Conservation (phyloP, 371 early-diverging fungal species). For the Aphelidium insulamus region DNA sequence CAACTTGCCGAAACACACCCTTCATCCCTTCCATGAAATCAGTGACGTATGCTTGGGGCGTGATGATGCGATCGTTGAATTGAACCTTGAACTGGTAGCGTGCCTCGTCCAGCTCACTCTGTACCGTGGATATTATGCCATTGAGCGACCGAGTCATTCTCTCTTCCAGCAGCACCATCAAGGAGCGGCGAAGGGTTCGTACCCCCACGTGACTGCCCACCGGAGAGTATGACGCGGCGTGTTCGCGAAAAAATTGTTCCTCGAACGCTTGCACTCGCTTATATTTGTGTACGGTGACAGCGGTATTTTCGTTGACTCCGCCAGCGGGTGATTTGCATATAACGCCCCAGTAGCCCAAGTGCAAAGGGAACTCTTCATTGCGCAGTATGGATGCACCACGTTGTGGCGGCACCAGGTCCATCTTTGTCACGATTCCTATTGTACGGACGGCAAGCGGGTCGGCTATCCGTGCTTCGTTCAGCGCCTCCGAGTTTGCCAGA, state of each 20-base stretch:
- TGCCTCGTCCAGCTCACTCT: conserved; percentile 75
- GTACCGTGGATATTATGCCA: conserved; percentile 65
- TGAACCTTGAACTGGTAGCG: conserved; percentile 93
- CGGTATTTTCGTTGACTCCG: too few relatives aligned
- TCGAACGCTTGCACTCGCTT: conserved; percentile 10
- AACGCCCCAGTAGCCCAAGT: conserved; percentile 94
- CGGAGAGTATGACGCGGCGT: conserved; percentile 13
- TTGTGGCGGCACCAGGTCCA: conserved; percentile 86
- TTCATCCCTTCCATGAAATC: conserved; percentile 81
- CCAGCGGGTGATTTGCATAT: conserved; percentile 65
- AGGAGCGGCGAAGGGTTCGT: conserved; percentile 43
- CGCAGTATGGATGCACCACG: conserved; percentile 56
- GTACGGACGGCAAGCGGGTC: conserved; percentile 90
- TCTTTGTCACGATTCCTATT: conserved; percentile 96
- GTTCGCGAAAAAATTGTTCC: too few relatives aligned
- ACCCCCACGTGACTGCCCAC: conserved; percentile 55
- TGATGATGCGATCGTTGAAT: conserved; percentile 81
- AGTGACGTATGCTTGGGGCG: conserved; percentile 84
- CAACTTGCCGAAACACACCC: conserved; percentile 74
- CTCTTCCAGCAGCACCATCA: conserved; percentile 74
- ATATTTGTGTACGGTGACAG: conserved; percentile 14
- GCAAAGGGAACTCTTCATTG: conserved; percentile 77
- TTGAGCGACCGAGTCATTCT: conserved; percentile 69
- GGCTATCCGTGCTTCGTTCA: conserved; percentile 70
- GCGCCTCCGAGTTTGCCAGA: conserved; percentile 93